A percentile compares a stretch with the other conserved stretches of the same genome.
phyloP scores from a whole-genome alignment of 2,329 filamentous ascomycete species.

The Trichoderma pleuroti region DNA sequence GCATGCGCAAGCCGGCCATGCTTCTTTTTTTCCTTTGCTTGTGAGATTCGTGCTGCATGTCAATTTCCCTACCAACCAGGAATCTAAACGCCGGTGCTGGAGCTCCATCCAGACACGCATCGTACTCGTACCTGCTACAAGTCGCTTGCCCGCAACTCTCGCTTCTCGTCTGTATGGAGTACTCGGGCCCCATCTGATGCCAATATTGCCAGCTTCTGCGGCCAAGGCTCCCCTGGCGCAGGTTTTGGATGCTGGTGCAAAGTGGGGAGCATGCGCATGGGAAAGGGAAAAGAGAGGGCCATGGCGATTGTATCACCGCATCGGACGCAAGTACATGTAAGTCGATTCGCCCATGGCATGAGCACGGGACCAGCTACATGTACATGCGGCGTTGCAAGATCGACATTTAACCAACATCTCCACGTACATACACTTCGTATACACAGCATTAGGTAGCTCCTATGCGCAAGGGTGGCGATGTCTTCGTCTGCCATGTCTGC shows the following conservation, averaged over 20 bases:
- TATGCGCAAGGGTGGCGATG: neutral
- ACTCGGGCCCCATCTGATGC: neutral
- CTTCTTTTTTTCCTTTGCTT: neutral
- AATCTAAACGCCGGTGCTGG: neutral
- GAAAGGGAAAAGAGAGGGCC: neutral
- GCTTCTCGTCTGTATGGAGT: neutral
- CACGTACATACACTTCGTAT: neutral
- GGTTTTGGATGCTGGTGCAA: neutral
- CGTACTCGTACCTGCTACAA: neutral
- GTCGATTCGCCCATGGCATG: slow-evolving; percentile 3
- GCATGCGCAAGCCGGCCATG: neutral
- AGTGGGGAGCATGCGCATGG: neutral
- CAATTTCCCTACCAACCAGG: neutral
- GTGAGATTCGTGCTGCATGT: neutral
- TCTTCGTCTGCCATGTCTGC: neutral
- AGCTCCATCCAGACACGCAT: neutral
- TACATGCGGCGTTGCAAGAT: neutral
- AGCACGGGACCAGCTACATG: slow-evolving; percentile 9
- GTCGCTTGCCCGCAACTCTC: neutral
- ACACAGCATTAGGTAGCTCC: too few species aligned
- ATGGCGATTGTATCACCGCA: neutral
- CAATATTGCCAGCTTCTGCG: neutral
- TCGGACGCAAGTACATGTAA: neutral
- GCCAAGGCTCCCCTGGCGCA: neutral
- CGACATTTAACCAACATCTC: neutral